A percentile compares a stretch with the other conserved stretches of the same genome.
phyloP scores from a whole-genome alignment of 192 early-diverging fungal species.

The Paraglomus occultum region DNA sequence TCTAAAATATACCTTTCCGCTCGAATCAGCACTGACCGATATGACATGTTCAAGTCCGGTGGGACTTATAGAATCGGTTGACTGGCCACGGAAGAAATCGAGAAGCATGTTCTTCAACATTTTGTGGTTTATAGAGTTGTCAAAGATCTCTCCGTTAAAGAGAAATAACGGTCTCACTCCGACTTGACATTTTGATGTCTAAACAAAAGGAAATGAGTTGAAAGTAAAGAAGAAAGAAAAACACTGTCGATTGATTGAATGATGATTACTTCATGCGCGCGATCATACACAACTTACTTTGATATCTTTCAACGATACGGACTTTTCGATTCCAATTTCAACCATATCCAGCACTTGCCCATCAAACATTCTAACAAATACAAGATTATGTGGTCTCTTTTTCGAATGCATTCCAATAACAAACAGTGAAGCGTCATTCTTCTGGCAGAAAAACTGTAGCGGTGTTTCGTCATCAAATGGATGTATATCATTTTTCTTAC shows the following conservation, averaged over 20 bases:
- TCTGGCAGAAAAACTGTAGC: slow-evolving; percentile 92
- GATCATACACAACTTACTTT: slow-evolving; percentile 39
- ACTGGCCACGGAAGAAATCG: slow-evolving; percentile 88
- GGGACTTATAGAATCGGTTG: slow-evolving; percentile 71
- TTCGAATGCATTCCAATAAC: slow-evolving; percentile 91
- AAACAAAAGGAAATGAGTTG: not conserved
- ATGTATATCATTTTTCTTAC: slow-evolving; percentile 92
- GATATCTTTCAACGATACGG: slow-evolving; percentile 68
- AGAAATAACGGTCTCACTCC: slow-evolving; percentile 89
- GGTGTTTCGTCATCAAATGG: slow-evolving; percentile 94
- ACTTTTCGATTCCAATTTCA: slow-evolving; percentile 82
- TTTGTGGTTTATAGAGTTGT: slow-evolving; percentile 61
- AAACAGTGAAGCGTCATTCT: slow-evolving; percentile 93
- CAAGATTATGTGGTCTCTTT: slow-evolving; percentile 94
- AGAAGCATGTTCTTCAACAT: slow-evolving; percentile 81
- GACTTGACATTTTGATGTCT: slow-evolving; percentile 68
- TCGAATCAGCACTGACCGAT: slow-evolving; percentile 69
- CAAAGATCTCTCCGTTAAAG: slow-evolving; percentile 89
- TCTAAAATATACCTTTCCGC: slow-evolving; percentile 72
- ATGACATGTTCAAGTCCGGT: slow-evolving; percentile 90
- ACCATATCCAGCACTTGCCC: slow-evolving; percentile 94
- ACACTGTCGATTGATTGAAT: not conserved
- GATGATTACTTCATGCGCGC: not conserved
- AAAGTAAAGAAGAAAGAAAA: no score
- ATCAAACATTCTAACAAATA: slow-evolving; percentile 90